A percentile compares a stretch with the other conserved stretches of the same genome.
Conservation (phyloP, 2,329 filamentous ascomycete species). For the Fusarium succisae region DNA sequence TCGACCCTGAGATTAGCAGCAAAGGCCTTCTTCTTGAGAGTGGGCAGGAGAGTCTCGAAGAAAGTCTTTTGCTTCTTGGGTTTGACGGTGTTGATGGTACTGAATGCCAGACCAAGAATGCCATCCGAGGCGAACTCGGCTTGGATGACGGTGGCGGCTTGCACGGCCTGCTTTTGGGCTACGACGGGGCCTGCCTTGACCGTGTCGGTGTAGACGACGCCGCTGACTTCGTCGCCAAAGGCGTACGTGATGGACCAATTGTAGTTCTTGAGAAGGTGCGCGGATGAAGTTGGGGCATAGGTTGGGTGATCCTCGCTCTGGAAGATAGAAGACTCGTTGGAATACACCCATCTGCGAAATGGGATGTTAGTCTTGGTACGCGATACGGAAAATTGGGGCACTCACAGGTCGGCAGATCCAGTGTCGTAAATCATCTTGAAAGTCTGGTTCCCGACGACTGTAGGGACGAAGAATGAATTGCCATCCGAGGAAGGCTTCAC, state of each 20-base stretch:
- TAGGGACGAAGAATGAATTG: not conserved
- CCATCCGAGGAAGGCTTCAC: not conserved
- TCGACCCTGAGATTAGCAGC: not conserved
- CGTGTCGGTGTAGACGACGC: not conserved
- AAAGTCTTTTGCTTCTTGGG: not conserved
- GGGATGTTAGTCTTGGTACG: rapidly evolving
- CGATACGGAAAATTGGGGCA: rapidly evolving
- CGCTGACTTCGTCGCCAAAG: not conserved
- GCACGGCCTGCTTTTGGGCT: not conserved
- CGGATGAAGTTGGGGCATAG: not conserved
- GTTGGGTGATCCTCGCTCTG: not conserved
- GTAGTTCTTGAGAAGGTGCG: not conserved
- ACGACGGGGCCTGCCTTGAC: not conserved
- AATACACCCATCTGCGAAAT: not conserved
- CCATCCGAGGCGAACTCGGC: rapidly evolving
- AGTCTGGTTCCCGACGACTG: not conserved
- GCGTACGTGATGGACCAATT: not conserved
- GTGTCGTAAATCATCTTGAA: not conserved
- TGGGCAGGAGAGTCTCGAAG: not conserved
- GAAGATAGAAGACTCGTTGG: not conserved
- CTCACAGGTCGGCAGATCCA: not conserved
- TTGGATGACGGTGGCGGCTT: not conserved
- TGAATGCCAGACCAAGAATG: not conserved
- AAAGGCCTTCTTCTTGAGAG: not conserved
- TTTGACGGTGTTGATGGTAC: not conserved